Evolutionary conservation across 495 filamentous ascomycete species (phyloP), one percentile per base, ranked within the genome.

Genomic region (Xylaria intraflava): DNA sequence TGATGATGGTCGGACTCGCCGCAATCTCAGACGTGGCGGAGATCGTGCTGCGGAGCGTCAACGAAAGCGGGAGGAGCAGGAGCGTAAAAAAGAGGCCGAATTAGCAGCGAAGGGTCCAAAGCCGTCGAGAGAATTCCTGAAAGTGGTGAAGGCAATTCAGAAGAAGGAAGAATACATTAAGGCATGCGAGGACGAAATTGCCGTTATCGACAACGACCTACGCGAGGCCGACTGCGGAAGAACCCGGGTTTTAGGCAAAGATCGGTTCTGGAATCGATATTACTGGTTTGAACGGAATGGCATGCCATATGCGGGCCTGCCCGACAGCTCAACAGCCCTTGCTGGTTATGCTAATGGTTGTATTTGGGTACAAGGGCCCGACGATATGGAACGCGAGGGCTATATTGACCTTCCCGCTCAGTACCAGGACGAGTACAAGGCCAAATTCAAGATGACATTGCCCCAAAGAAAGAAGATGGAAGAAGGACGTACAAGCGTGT

Each of bases 201-300:
- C 78, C 7, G 81, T 82, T 8, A 77, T 93, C 40, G 92, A 97
- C 60, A 89, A 95, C 56, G 90, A 97, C 64, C 78, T 98, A 31
- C 84, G 93, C 47, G 90, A 97, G 69, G 86, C 89, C 38, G 89
- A 96, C 65, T 95, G 92, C 62, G 87, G 89, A 35, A 86, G 93
- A 46, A 96, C 90, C 12, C 83, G 86, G 51, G 83, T 89, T 47
- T 78, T 98, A 10, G 93, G 93, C 40, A 88, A 89, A 57, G 93
- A 98, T 66, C 82, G 93, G 22, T 98, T 95, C 74, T 95, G 89
- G 83, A 98, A 97, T 64, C 87, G 90, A 19, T 98, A 97, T 65
- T 96, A 90, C 76, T 98, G 92, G 92, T 95, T 96, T 65, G 93
- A 98, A 70, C 86, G 91, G 33, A 98, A 97, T 64, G 93, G 90